phyloP scores from a whole-genome alignment of 345 rosid genomes.

The thale cress (Arabidopsis thaliana) region DNA sequence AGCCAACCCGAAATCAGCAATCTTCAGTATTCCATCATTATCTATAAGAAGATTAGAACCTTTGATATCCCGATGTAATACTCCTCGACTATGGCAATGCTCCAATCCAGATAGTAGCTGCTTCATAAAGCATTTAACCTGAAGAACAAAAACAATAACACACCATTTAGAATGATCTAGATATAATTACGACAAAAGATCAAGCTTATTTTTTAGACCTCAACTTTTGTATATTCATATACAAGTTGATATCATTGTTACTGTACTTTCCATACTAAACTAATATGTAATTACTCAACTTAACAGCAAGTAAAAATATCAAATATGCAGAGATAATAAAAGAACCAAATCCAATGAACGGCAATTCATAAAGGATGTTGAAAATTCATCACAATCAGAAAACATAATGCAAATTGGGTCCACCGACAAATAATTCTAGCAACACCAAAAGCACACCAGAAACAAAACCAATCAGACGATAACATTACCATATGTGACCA shows the following conservation, averaged over 20 bases:
- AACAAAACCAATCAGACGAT: constrained; percentile 34
- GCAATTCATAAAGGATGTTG: constrained; percentile 9
- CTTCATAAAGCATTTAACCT: constrained; percentile 88
- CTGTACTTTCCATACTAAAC: constrained; percentile 4
- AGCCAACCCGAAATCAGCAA: constrained; percentile 94
- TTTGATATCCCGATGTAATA: constrained; percentile 89
- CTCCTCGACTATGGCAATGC: constrained; percentile 85
- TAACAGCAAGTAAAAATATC: neutral
- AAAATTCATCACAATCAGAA: constrained; percentile 8
- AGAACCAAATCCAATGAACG: constrained; percentile 18
- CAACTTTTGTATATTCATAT: neutral
- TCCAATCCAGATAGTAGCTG: constrained; percentile 86
- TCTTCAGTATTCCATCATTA: constrained; percentile 76
- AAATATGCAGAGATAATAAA: constrained; percentile 1
- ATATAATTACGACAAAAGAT: neutral
- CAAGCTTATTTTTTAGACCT: neutral
- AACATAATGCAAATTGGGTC: constrained; percentile 38
- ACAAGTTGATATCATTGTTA: neutral
- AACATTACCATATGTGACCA: constrained; percentile 25
- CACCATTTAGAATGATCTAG: neutral
- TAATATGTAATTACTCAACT: neutral
- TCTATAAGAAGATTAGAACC: constrained; percentile 86
- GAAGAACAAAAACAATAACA: constrained; percentile 6
- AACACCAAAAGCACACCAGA: constrained; percentile 31
- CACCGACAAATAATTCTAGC: constrained; percentile 29